phyloP scores from a whole-genome alignment of 1,284 basidiomycete genomes.

The Mycosarcoma mackinlayi region DNA sequence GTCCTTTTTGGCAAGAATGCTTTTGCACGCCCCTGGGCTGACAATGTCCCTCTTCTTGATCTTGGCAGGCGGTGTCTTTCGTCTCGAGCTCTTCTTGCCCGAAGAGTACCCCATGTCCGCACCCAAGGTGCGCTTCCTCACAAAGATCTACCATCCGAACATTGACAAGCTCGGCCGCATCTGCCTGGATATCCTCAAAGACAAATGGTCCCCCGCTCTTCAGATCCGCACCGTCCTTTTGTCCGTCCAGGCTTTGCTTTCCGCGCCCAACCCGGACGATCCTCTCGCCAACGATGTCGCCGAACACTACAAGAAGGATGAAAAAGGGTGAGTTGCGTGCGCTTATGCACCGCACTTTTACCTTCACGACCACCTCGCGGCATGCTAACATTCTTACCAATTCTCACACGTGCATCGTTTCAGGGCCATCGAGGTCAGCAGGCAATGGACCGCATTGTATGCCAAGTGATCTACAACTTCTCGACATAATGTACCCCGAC shows the following conservation, averaged over 20 bases:
- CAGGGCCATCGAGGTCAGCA: conserved; percentile 64
- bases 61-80: conserved; percentile 78
- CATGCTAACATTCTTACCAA: conserved; percentile 3
- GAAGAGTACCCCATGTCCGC: conserved; percentile 99
- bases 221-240: conserved; percentile 97
- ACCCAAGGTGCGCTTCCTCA: conserved; percentile 97
- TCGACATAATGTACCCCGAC: neutral
- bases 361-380: neutral
- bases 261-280: conserved; percentile 97
- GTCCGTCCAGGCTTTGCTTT: conserved; percentile 93
- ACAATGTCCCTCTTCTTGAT: neutral
- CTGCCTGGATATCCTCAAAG: conserved; percentile 97
- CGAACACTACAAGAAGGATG: conserved; percentile 98
- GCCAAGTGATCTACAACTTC: conserved; percentile 35
- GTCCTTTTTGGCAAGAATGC: neutral
- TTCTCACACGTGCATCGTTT: neutral
- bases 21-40: neutral
- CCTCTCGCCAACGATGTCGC: conserved; percentile 93
- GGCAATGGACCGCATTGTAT: conserved; percentile 63
- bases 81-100: conserved; percentile 93
- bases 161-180: conserved; percentile 99
- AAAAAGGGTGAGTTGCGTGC: conserved; percentile 78
- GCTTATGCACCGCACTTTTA: no score
- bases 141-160: conserved; percentile 99
- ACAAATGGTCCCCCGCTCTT: conserved; percentile 98